Evolutionary conservation across 2,329 filamentous ascomycete species (phyloP), one percentile per base, ranked within the genome.

Genomic region (Neopestalotiopsis sp.): DNA sequence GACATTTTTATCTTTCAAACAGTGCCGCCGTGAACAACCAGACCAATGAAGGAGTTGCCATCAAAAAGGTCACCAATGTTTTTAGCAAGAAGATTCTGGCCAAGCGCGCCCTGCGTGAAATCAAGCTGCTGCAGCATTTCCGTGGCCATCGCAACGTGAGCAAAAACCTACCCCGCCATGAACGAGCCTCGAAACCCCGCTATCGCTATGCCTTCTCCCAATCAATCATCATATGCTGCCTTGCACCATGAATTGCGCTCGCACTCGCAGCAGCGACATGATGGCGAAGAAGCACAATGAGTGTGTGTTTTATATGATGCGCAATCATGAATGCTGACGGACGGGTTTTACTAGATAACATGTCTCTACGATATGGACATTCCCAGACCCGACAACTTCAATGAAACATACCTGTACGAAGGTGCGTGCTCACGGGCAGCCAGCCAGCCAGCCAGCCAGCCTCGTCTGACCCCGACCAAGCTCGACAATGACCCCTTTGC

Each of bases 11-110:
- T 74, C 71, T 74, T 74, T 66, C 71, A 67, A 72, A 72, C 80
- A 97, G 95, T 82, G 95, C 96, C 70, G 96, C 96, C 68, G 93
- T 94, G 74, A 98, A 98, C 87, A 91, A 90, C 79, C 90, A 94
- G 81, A 97, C 93, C 40, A 92, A 90, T 77, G 96, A 99, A 80
- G 95, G 95, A 56, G 95, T 99, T 72, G 96, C 96, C 77, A 96
- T 99, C 87, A 99, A 99, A 85, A 99, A 99, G 85, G 94, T 99
- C 81, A 99, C 96, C 86, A 99, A 99, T 92, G 95, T 99, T 77
- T 99, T 99, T 84, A 98, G 94, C 89, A 99, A 99, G 86, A 98
- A 98, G 90, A 99, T 99, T 76, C 88, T 99, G 74, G 96, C 96
- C 77, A 99, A 99, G 90, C 93, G 96, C 79, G 96, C 96, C 64